Base-by-base conservation (phyloP, 805 yeast species). In the Ogataea kodamae region DNA sequence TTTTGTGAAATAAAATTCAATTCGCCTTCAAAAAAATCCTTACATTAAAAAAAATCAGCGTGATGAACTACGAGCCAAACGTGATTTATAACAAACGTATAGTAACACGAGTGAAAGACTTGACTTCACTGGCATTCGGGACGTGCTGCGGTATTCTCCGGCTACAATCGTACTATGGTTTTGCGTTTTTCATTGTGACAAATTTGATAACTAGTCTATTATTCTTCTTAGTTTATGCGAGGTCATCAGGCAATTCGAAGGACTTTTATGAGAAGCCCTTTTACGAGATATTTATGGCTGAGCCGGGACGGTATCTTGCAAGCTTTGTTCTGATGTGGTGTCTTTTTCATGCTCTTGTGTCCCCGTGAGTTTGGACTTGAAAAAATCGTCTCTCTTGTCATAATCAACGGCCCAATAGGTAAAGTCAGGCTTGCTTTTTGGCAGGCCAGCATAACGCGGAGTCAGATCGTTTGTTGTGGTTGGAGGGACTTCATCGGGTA, bases 321-420 rank as follows among this genome's bases (percentile, higher is more conserved):
- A 70, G 78, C 25, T 76, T 61, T 44, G 61, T 72, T 6, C 69
- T 76, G 70, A 67, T 75, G 48, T 76, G 82, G 82, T 74, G 80
- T 30, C 57, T 76, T 39, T 59, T 72, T 10, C 66, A 64, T 46
- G 77, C 76, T 1, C 45, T 74, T 35, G 69, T 72, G 5, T 44
- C 46, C 9, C 42, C 44, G 7, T 45, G 32, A 39, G 24, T 12
- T 19, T 29, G 5, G 30, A 28, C 8, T 19, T 18, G 26, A 28
- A 37, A 11, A 17, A 25, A 4, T 9, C 4, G 14, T 45, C 42
- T 11, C 18, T 35, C 8, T 18, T 20, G 14, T 23, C 30, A 9
- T 36, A 40, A 9, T 32, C 38, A n/a, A 18, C 21, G 31, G 20
- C 20, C 22, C 28, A 25, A 5, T 22, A 23, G 15, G 22, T 13